Evolutionary conservation across 1,284 basidiomycete species (phyloP).

Genomic region (Xerocomus alliaceus): DNA sequence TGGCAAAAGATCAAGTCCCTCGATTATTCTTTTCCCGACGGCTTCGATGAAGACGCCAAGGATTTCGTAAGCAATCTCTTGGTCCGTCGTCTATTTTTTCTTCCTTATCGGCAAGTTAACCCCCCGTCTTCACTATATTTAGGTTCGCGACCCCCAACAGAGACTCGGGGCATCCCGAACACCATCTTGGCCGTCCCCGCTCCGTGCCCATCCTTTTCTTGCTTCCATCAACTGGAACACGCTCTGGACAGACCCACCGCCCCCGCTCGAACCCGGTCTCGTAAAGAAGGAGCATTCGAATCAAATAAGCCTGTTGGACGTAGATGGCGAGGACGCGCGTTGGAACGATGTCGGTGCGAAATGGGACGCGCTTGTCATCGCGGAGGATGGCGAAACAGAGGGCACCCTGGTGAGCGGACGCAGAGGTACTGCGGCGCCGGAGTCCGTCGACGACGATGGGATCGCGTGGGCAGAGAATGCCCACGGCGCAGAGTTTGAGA

Average conservation of each 20-base stretch:
- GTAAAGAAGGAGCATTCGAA: constrained; percentile 53
- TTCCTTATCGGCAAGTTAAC: neutral
- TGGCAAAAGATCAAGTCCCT: constrained; percentile 81
- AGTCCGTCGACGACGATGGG: constrained; percentile 44
- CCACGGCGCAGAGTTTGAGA: constrained; percentile 44
- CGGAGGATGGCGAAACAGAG: constrained; percentile 17
- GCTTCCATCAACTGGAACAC: constrained; percentile 69
- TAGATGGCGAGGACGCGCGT: constrained; percentile 42
- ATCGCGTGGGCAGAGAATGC: constrained; percentile 58
- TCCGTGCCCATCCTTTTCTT: constrained; percentile 84
- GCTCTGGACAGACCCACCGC: constrained; percentile 75
- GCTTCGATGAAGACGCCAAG: constrained; percentile 71
- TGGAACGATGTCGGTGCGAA: constrained; percentile 59
- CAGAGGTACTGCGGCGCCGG: neutral
- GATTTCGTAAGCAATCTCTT: constrained; percentile 72
- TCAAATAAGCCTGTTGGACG: constrained; percentile 45
- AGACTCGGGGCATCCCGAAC: constrained; percentile 70
- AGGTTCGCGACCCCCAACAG: constrained; percentile 74
- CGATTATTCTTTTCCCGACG: constrained; percentile 76
- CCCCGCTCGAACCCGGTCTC: constrained; percentile 62
- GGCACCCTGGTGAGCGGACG: constrained; percentile 15
- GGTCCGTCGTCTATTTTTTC: constrained; percentile 46
- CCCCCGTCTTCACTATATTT: constrained; percentile 7
- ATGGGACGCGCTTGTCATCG: constrained; percentile 55
- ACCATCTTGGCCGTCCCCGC: constrained; percentile 55